phyloP scores from a whole-genome alignment of 2,329 filamentous ascomycete genomes.

The Ophiostoma ulmi region DNA sequence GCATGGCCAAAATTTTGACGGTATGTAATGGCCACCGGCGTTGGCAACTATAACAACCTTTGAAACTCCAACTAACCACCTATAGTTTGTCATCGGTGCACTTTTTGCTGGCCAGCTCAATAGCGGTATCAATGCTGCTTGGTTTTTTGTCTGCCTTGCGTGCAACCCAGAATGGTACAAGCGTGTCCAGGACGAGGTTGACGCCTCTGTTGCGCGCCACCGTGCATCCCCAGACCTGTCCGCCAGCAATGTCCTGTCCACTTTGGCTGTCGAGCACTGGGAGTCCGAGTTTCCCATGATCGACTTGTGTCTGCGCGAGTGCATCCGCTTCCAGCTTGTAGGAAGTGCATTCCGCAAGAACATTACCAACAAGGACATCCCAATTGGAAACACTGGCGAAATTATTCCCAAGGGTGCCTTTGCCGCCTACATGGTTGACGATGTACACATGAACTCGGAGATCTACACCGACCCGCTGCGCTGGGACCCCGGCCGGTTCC shows the following conservation, averaged over 20 bases:
- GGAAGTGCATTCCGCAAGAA: conserved; percentile 51
- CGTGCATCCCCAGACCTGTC: conserved; percentile 33
- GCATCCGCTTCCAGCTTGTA: conserved; percentile 46
- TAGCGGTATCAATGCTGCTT: conserved; percentile 51
- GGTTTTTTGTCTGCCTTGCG: conserved; percentile 48
- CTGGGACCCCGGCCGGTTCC: conserved; percentile 49
- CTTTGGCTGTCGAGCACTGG: conserved; percentile 49
- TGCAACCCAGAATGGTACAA: conserved; percentile 43
- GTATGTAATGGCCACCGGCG: conserved; percentile 31
- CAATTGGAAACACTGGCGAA: conserved; percentile 37
- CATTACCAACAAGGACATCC: conserved; percentile 41
- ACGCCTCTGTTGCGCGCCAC: conserved; percentile 41
- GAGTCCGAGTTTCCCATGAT: conserved; percentile 50
- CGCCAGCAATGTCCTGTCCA: conserved; percentile 37
- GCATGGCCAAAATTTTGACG: conserved; percentile 40
- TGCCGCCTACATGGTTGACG: conserved; percentile 43
- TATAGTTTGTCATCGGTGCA: conserved; percentile 47
- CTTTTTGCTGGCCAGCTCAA: conserved; percentile 56
- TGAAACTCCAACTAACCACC: conserved; percentile 6
- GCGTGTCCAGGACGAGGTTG: conserved; percentile 44
- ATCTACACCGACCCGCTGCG: conserved; percentile 45
- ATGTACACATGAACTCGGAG: conserved; percentile 45
- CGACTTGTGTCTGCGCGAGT: conserved; percentile 49
- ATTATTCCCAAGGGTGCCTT: conserved; percentile 47
- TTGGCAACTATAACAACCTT: no score